phyloP scores from a whole-genome alignment of 495 filamentous ascomycete genomes.

The Aspergillus biplanus region DNA sequence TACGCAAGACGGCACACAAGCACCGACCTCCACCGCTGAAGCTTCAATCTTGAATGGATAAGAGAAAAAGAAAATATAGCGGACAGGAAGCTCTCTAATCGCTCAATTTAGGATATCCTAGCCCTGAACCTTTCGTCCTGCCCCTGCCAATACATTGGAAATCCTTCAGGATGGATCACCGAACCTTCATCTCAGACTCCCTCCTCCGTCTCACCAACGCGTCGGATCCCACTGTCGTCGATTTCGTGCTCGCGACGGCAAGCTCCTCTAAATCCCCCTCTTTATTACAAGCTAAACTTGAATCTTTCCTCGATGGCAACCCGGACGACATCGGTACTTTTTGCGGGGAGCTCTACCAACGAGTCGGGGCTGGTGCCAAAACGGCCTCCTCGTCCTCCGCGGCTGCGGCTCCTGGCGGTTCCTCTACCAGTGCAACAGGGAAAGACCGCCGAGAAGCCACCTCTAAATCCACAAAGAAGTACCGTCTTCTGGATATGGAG shows the following conservation, averaged over 20 bases:
- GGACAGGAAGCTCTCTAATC: too few species aligned
- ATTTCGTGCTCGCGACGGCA: constrained; percentile 66
- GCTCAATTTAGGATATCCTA: too few species aligned
- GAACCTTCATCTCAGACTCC: constrained; percentile 51
- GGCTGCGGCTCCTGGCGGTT: not conserved
- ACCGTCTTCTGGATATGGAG: constrained; percentile 82
- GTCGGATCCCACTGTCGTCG: constrained; percentile 62
- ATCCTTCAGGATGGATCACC: constrained; percentile 39
- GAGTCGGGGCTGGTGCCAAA: constrained; percentile 40
- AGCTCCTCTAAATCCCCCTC: constrained; percentile 56
- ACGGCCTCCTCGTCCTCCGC: constrained; percentile 8
- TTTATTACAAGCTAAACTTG: constrained; percentile 56
- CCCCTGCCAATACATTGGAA: too few species aligned
- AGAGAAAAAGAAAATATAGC: too few species aligned
- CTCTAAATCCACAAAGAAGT: constrained; percentile 60
- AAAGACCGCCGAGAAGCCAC: constrained; percentile 22
- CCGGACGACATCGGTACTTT: constrained; percentile 54
- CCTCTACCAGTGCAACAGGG: constrained; percentile 4
- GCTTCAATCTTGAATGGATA: too few species aligned
- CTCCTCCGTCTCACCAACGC: constrained; percentile 59
- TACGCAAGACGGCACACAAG: not conserved
- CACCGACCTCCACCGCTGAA: not conserved
- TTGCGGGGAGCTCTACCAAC: constrained; percentile 55
- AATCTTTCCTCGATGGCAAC: constrained; percentile 56
- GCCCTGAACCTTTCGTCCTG: too few species aligned